Base-by-base conservation (phyloP, 345 rosid genomes). In the Stellera chamaejasme region DNA sequence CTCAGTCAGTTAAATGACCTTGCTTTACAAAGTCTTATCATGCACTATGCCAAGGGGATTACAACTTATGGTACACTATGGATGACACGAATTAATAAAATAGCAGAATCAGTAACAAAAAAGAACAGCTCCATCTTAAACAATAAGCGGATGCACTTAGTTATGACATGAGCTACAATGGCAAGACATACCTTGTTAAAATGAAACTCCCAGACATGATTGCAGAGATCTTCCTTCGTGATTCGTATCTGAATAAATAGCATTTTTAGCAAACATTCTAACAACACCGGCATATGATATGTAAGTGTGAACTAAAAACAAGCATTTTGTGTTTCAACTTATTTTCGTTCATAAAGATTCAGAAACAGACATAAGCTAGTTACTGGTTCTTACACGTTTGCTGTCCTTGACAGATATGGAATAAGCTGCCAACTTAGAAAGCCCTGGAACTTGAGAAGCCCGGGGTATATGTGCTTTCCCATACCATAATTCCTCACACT, bases 391-490 rank as follows among this genome's bases (percentile, higher is more conserved):
- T 63, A 83, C 89, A 0, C 83, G 78, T 66, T 67, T 75, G 10
- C 78, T 70, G 25, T 83, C 85, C 75, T 69, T 69, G 6, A 82
- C 67, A 63, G 89, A 77, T 56, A 75, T 49, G 1, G 83, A 73
- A 60, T 83, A 83, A 13, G 79, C 83, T 1, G 74, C 78, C 74
- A 75, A 51, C 67, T 75, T 83, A 10, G 85, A 76, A 28, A 83
- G 44, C 52, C 85, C 85, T 54, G 27, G 73, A 23, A 61, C 69
- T 48, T 55, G 79, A 50, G 83, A 77, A 49, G 78, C 48, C 28
- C 82, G 75, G 25, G 85, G 83, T 58, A 80, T 58, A 67, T 83
- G 85, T 39, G 83, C 85, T 67, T 83, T 83, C 64, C 77, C 81
- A 47, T 43, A 11, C 85, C 79, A 79, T 54, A 79, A 44, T 65